A percentile compares a stretch with the other conserved stretches of the same genome.
Conservation (phyloP, 129 eudicot species). For the carrot (Daucus carota) region DNA sequence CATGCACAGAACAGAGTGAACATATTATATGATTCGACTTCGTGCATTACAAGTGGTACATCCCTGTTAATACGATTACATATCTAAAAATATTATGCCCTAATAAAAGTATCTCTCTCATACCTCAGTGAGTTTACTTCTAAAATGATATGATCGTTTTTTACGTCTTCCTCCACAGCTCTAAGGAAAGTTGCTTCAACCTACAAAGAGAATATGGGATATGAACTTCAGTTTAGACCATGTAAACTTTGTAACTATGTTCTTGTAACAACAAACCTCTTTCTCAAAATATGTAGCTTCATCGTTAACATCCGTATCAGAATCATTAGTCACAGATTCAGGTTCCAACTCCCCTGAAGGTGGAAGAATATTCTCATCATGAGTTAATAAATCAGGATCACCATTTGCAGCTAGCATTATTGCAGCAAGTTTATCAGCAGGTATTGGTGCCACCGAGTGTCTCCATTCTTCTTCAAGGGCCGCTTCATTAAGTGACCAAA, state of each 20-base stretch:
- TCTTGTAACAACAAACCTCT: slow-evolving; percentile 37
- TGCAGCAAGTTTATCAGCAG: slow-evolving; percentile 59
- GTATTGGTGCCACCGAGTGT: slow-evolving; percentile 85
- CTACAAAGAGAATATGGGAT: slow-evolving; percentile 16
- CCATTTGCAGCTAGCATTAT: slow-evolving; percentile 32
- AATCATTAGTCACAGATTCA: slow-evolving; percentile 33
- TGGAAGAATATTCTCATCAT: slow-evolving; percentile 36
- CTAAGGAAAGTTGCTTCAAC: slow-evolving; percentile 84
- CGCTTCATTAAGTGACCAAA: slow-evolving; percentile 72
- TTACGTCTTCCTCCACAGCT: slow-evolving; percentile 68
- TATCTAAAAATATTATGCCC: neutral
- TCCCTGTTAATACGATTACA: neutral
- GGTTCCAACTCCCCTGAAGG: slow-evolving; percentile 55
- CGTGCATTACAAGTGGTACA: neutral
- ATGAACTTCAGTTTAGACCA: slow-evolving; percentile 10
- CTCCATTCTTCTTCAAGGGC: slow-evolving; percentile 83
- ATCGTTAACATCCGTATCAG: slow-evolving; percentile 44
- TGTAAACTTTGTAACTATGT: neutral
- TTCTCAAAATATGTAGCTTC: slow-evolving; percentile 61
- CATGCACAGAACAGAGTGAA: neutral
- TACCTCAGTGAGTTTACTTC: slow-evolving; percentile 89
- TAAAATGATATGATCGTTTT: slow-evolving; percentile 62
- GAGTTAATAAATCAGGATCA: slow-evolving; percentile 35
- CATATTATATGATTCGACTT: neutral
- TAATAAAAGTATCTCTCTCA: slow-evolving; percentile 1